phyloP scores from a whole-genome alignment of 257 asterid species.

The Linderniella brevidens region DNA sequence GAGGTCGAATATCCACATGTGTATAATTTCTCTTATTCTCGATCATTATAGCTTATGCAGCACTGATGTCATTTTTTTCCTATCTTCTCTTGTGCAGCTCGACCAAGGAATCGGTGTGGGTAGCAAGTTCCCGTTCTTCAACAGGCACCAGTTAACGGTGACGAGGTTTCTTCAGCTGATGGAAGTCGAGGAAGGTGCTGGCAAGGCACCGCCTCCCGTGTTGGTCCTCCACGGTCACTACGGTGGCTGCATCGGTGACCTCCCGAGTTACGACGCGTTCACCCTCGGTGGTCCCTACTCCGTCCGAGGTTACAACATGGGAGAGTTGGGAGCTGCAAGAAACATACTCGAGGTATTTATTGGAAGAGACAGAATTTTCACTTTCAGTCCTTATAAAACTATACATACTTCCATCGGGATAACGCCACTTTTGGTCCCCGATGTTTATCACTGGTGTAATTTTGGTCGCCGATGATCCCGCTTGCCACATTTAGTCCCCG shows the following conservation, averaged over 20 bases:
- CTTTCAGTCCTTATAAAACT: neutral
- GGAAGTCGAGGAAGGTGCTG: conserved; percentile 89
- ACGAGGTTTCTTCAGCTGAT: conserved; percentile 64
- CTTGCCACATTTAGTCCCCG: too few species aligned
- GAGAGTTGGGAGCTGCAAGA: conserved; percentile 96
- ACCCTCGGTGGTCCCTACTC: conserved; percentile 97
- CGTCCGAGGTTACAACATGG: conserved; percentile 93
- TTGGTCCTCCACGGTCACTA: conserved; percentile 89
- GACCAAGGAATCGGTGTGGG: conserved; percentile 96
- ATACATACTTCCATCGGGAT: too few species aligned
- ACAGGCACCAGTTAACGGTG: conserved; percentile 77
- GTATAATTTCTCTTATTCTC: too few species aligned
- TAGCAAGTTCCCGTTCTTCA: conserved; percentile 68
- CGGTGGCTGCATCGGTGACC: conserved; percentile 97
- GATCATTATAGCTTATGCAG: too few species aligned
- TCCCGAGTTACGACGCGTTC: conserved; percentile 93
- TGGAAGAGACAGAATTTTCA: neutral
- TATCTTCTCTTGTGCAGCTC: conserved; percentile 31
- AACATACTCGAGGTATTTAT: conserved; percentile 61
- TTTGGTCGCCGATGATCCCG: too few species aligned
- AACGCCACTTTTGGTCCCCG: too few species aligned
- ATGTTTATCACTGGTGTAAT: too few species aligned
- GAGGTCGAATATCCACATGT: too few species aligned
- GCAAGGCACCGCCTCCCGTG: conserved; percentile 85
- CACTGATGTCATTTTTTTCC: neutral